Evolutionary conservation across 306 rosid species (phyloP), one percentile per base, ranked within the genome.

Genomic region (Calophaca sinica): DNA sequence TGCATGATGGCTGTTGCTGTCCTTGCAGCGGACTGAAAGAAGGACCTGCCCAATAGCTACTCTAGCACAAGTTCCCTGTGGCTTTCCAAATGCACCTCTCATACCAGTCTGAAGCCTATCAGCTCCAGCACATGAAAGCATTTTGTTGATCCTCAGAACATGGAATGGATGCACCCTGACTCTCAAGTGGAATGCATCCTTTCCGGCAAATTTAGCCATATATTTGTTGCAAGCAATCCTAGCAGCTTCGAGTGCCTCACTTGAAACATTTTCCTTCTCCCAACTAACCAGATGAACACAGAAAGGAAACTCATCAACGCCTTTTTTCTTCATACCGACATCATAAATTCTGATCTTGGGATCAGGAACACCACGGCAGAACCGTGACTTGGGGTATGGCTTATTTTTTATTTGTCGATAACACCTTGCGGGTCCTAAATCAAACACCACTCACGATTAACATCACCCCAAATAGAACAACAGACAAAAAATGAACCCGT

Each of bases 231-330:
- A 54, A 26, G 61, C 61, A 54, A 54, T 54, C 6, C 61, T 54
- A 4, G 61, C 61, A 26, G 61, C 61, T 54, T 54, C 61, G 9
- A 54, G n/a, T 26, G 61, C 61, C 35, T 54, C 61, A 9, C 61
- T 54, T 9, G 61, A 54, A 54, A 54, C 61, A 54, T 54, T 54
- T 15, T 54, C 61, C n/a, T 54, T 54, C n/a, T 54, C 61, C 61
- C 61, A 54, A 54, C 61, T 54, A 26, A 54, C 61, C 2, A 54
- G 32, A 54, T 54, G 61, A 28, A 54, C 61, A 26, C 61, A 54
- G 61, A 54, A 54, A 9, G 61, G 61, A 50, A 50, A 50, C 54
- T 50, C 54, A n/a, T 50, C 54, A 50, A 50, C 54, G 0, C 54
- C 54, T 3, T 50, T 50, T 8, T 50, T 50, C 54, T 50, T 50